These are phyloP conservation scores for Lithohypha guttulata DNA, from an alignment of 2,329 filamentous ascomycete species.

Conservation along the genomic window DNA sequence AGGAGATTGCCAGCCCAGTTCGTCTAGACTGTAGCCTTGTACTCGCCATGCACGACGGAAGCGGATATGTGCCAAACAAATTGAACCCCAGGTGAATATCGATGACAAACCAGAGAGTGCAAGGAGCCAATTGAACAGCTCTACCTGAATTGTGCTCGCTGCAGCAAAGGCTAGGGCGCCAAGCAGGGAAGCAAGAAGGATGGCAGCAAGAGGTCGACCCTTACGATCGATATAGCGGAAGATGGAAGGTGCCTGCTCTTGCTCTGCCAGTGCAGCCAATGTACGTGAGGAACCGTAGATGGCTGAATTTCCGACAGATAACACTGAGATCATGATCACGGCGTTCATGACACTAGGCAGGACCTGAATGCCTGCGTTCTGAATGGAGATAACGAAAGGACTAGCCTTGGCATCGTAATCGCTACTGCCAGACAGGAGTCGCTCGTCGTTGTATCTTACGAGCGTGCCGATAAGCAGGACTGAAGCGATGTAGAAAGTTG, in stretches of 20 bases:
- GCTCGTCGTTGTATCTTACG: slow-evolving; percentile 30
- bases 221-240: slow-evolving; percentile 37
- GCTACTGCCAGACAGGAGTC: slow-evolving; percentile 30
- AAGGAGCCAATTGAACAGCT: slow-evolving; percentile 54
- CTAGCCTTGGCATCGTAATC: slow-evolving; percentile 39
- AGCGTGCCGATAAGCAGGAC: slow-evolving; percentile 38
- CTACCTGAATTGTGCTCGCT: slow-evolving; percentile 34
- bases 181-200: slow-evolving; percentile 31
- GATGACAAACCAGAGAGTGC: slow-evolving; percentile 53
- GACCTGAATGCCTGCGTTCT: slow-evolving; percentile 48
- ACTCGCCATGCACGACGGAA: slow-evolving; percentile 51
- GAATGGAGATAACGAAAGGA: slow-evolving; percentile 57
- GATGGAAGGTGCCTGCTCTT: slow-evolving; percentile 35
- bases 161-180: slow-evolving; percentile 33
- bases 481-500: slow-evolving; percentile 39
- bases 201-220: slow-evolving; percentile 35
- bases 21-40: slow-evolving; percentile 51
- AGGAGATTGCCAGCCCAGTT: slow-evolving; percentile 52
- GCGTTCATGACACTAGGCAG: slow-evolving; percentile 58
- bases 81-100: slow-evolving; percentile 56
- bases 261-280: slow-evolving; percentile 42
- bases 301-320: slow-evolving; percentile 49
- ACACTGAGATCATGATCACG: slow-evolving; percentile 51
- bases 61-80: slow-evolving; percentile 57
- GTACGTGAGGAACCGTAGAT: slow-evolving; percentile 49